These are phyloP conservation scores for Ilex asprella DNA, from an alignment of 257 asterid genomes.

Conservation along the genomic window DNA sequence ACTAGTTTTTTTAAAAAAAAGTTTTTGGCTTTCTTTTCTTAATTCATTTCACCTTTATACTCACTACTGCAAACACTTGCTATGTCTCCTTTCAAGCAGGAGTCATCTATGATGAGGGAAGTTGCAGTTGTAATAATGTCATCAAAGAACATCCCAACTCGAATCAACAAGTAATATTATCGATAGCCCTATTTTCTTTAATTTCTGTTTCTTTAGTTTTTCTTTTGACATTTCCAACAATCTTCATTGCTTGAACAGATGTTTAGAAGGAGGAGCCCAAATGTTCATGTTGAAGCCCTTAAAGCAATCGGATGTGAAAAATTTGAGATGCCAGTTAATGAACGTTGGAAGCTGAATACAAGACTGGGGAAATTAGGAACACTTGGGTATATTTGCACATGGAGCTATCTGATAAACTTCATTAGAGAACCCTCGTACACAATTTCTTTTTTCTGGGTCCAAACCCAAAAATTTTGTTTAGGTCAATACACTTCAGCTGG, in stretches of 20 bases:
- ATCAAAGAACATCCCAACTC: conserved; percentile 61
- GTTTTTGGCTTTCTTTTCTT: not conserved
- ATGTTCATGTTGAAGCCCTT: conserved; percentile 35
- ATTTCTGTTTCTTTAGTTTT: not conserved
- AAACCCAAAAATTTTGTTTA: too few relatives aligned
- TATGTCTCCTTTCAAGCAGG: conserved; percentile 25
- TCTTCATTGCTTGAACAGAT: conserved; percentile 12
- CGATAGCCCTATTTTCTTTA: too few relatives aligned
- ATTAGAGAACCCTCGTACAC: too few relatives aligned
- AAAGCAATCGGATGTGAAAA: conserved; percentile 34
- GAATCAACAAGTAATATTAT: conserved; percentile 39
- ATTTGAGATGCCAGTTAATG: conserved; percentile 23
- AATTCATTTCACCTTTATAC: not conserved
- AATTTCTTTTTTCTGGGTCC: too few relatives aligned
- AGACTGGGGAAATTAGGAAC: too few relatives aligned
- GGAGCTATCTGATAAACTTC: too few relatives aligned
- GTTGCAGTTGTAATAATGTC: conserved; percentile 63
- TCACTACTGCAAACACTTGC: too few relatives aligned
- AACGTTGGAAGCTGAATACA: not conserved
- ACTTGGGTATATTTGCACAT: too few relatives aligned
- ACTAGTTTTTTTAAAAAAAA: too few relatives aligned
- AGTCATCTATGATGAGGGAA: conserved; percentile 47
- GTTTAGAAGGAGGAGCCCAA: conserved; percentile 35
- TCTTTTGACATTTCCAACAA: not conserved
- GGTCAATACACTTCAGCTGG: too few relatives aligned